A percentile compares a stretch with the other conserved stretches of the same genome.
Conservation (phyloP, 2,329 filamentous ascomycete species). For the Fusarium udum region DNA sequence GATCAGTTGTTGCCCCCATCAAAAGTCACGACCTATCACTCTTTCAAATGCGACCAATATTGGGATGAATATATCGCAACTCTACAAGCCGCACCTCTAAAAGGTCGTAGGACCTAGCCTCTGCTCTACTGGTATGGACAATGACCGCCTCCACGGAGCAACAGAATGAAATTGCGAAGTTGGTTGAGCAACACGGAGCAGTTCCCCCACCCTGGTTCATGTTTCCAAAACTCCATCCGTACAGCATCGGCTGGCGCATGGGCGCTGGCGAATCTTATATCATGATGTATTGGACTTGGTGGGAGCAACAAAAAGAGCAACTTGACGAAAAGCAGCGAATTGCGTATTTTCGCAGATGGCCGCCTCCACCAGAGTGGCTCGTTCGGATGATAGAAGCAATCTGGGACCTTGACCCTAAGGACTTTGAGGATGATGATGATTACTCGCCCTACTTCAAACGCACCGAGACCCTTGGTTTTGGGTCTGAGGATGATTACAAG, state of each 20-base stretch:
- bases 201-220: not conserved
- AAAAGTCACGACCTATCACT: not conserved
- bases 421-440: not conserved
- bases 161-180: not conserved
- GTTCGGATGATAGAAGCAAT: not conserved
- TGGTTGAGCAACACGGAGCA: not conserved
- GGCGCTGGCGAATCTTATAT: not conserved
- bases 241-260: not conserved
- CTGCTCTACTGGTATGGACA: rapidly evolving
- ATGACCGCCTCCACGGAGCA: not conserved
- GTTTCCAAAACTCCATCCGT: not conserved
- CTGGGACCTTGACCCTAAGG: not conserved
- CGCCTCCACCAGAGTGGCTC: not conserved
- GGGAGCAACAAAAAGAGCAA: not conserved
- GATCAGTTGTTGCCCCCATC: not conserved
- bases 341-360: not conserved
- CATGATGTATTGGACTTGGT: not conserved
- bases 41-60: not conserved
- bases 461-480: not conserved
- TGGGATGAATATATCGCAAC: not conserved
- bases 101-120: rapidly evolving
- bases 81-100: not conserved
- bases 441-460: not conserved
- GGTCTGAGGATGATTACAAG: not conserved
- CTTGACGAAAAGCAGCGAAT: not conserved